Evolutionary conservation across 805 yeast genomes (phyloP).

Genomic region (Candida montana): DNA sequence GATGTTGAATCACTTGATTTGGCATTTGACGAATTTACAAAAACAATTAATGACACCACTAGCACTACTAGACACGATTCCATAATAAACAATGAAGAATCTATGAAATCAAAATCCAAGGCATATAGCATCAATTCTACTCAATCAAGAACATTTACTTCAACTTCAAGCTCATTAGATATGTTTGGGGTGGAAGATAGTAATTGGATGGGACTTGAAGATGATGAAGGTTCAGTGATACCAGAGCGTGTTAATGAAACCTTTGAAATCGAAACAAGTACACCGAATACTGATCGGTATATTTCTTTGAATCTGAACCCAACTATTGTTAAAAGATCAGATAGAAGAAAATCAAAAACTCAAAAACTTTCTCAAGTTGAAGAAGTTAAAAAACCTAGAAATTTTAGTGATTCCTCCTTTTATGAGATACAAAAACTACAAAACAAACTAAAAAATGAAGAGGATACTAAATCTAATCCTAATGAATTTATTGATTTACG

Average conservation of each 20-base stretch:
- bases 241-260: constrained; percentile 6
- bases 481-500: constrained; percentile 7
- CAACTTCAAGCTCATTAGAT: constrained; percentile 26
- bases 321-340: constrained; percentile 6
- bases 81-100: neutral
- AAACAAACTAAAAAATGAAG: constrained; percentile 4
- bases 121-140: constrained; percentile 2
- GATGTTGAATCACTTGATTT: constrained; percentile 20
- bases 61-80: constrained; percentile 1
- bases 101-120: neutral
- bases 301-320: constrained; percentile 23
- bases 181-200: constrained; percentile 27
- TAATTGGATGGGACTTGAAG: constrained; percentile 51
- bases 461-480: neutral
- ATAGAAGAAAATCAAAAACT: neutral
- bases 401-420: constrained; percentile 9
- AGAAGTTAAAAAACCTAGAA: constrained; percentile 1
- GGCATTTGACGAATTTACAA: constrained; percentile 19
- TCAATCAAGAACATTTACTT: constrained; percentile 10
- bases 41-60: constrained; percentile 2
- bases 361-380: neutral
- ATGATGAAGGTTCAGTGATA: constrained; percentile 8
- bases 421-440: constrained; percentile 9
- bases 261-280: constrained; percentile 8
- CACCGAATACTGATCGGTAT: constrained; percentile 21